Base-by-base conservation (phyloP, 1,284 basidiomycete genomes). In the Cutaneotrichosporon mucoides region DNA sequence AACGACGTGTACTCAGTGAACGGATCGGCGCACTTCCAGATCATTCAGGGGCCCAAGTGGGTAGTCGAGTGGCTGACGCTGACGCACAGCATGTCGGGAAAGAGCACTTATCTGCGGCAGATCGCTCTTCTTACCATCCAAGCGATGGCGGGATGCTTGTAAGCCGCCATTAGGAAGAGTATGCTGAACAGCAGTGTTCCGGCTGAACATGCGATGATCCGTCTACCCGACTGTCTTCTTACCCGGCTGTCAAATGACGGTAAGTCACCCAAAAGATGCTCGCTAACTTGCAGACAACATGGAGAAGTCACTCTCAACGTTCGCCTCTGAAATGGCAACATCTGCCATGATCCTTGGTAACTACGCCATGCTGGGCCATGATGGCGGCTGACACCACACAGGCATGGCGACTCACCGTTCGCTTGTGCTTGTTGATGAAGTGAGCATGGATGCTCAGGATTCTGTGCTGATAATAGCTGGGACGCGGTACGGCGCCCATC, bases 51-150 rank as follows among this genome's bases (percentile, higher is more conserved):
- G 0, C 88, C 89, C 6, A 90, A 93, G 90, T 92, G 67, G 71
- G 86, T 78, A 36, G 4, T 9, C 13, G 24, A 24, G 24, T 24
- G 24, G 24, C 24, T 24, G 24, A n/a, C 35, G 24, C 53, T 38
- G 47, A 56, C 56, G 13, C 24, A 10, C 43, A 92, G 90, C 72
- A 92, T 92, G 90, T 89, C 89, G 36, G 90, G 86, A 1, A 98
- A 98, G 77, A 95, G 89, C 72, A 97, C 93, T 0, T 94, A 93
- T 69, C 80, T 98, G 9, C 84, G 87, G 15, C 92, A 96, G 72
- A 84, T 92, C 36, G 94, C 88, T 0, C 81, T 97, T 2, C 79
- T 97, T 47, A 83, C 85, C 0, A 81, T 95, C 15, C 88, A 95
- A 84, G 91, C 90, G 0, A 87, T 91, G 85, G 85, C 86, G 62